phyloP scores from a whole-genome alignment of 139 green algal species.

The Ulvella scutata region DNA sequence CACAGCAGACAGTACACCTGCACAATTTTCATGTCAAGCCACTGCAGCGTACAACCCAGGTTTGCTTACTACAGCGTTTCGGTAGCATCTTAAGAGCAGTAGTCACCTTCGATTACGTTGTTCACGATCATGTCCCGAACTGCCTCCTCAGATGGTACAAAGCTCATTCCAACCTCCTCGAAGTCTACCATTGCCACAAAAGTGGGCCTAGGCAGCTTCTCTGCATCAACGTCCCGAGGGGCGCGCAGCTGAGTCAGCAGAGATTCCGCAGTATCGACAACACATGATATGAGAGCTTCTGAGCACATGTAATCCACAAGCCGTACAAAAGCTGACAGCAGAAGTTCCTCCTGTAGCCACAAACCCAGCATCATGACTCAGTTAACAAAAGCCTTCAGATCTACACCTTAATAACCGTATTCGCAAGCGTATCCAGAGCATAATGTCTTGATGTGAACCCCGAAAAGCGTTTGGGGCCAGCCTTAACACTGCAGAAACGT shows the following conservation, averaged over 20 bases:
- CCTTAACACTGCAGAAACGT: no score
- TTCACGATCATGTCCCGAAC: slow-evolving; percentile 46
- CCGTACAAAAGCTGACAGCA: slow-evolving; percentile 58
- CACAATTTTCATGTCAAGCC: not conserved
- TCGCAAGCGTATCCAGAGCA: no score
- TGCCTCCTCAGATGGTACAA: slow-evolving; percentile 31
- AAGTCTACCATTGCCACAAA: slow-evolving; percentile 51
- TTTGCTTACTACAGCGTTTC: no score
- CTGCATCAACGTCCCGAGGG: slow-evolving; percentile 5
- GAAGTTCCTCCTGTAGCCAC: slow-evolving; percentile 27
- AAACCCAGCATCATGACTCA: no score
- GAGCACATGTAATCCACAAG: slow-evolving; percentile 61
- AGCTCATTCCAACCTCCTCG: slow-evolving; percentile 27
- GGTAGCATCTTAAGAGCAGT: no score
- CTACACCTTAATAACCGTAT: no score
- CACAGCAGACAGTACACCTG: not conserved
- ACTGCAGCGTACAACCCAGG: not conserved
- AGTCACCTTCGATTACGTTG: slow-evolving; percentile 42
- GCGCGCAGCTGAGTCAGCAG: slow-evolving; percentile 26
- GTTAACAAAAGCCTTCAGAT: no score
- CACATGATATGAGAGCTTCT: slow-evolving; percentile 29
- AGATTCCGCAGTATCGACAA: slow-evolving; percentile 21
- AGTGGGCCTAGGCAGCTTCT: slow-evolving; percentile 51
- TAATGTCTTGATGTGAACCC: no score
- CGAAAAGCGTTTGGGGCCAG: no score